phyloP scores from a whole-genome alignment of 495 filamentous ascomycete genomes.

The Penicillium crystallinum region DNA sequence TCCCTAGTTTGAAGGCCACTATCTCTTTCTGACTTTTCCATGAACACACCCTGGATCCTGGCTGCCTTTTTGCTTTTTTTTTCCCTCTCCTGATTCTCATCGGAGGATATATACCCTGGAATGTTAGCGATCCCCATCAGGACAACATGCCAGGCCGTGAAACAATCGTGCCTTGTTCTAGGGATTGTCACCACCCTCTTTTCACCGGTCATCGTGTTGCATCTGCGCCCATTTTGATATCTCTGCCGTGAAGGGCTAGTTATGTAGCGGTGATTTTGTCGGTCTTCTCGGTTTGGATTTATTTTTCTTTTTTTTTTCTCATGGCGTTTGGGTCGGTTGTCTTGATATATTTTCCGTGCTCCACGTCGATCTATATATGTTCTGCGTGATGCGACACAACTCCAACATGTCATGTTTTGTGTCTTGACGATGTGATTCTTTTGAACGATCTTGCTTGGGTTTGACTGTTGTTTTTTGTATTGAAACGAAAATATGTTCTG shows the following conservation, averaged over 20 bases:
- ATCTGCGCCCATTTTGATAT: neutral
- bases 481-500: neutral
- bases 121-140: neutral
- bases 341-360: neutral
- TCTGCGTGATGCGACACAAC: neutral
- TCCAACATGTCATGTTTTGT: neutral
- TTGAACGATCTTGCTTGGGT: too few relatives aligned
- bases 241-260: neutral
- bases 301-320: neutral
- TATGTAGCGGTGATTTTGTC: neutral
- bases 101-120: neutral
- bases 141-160: neutral
- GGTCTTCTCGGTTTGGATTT: neutral
- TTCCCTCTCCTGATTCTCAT: neutral
- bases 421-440: neutral
- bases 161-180: too few relatives aligned
- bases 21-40: neutral
- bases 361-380: neutral
- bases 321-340: conserved; percentile 1
- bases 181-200: too few relatives aligned
- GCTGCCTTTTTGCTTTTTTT: neutral
- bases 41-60: neutral
- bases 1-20: neutral
- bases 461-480: neutral
- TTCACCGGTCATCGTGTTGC: neutral